Evolutionary conservation across 495 filamentous ascomycete genomes (phyloP), one percentile per base, ranked within the genome.

Genomic region (Penicillium pulvis): DNA sequence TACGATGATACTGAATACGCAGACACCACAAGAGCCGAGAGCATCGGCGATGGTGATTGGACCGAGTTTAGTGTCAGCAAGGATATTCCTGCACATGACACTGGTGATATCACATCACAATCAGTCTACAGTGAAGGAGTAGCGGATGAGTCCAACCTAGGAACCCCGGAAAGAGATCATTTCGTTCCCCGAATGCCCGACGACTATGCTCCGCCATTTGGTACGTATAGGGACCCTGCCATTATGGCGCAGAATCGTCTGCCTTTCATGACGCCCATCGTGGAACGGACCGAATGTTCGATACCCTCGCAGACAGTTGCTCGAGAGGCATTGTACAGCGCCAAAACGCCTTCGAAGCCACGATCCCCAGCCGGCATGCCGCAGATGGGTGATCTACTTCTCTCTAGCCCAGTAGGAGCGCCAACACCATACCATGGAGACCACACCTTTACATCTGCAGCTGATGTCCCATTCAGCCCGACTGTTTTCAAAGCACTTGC

Each of bases 201-300:
- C 65, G 90, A 93, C 65, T 96, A 91, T 64, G 84, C 90, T 56
- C 83, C 87, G 16, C 87, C 90, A 10, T 87, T 77, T 31, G 80
- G 85, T 8, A 87, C 88, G 35, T 96, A 89, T 74, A 83, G 92
- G 59, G 87, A 95, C 63, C 84, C 89, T 60, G 80, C 79, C 2
- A 82, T 90, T 63, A 79, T 86, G 52, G 89, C 90, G 59, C 92
- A 97, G 60, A 95, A 88, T 68, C 87, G 92, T 50, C 79, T 97
- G 8, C 94, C 93, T 36, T 97, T 97, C 71, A 98, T 98, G 94
- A 98, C 94, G 1, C 94, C 94, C 12, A 98, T 98, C 58, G 91
- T 93, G 7, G 94, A 98, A 70, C 88, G 88, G 63, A 98, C 94
- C 0, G 94, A 98, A 72, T 89, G 86, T 20, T 94, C 91, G 0